Conservation (phyloP, 139 green algal genomes). For the Micractinium conductrix region DNA sequence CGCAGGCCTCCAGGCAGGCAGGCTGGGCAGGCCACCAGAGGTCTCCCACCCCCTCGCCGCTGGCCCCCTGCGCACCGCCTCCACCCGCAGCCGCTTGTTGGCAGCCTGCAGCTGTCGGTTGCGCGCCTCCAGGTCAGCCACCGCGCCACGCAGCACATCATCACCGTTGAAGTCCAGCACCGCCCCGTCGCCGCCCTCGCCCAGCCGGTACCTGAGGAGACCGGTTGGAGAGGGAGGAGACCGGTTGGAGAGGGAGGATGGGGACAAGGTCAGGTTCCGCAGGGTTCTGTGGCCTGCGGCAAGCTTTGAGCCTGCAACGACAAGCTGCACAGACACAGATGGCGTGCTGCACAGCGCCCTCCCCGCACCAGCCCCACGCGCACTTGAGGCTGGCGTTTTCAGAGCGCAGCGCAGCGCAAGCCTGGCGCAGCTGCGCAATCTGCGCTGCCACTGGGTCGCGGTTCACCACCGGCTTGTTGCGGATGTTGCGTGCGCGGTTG, state of each 20-base stretch:
- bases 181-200: background rate
- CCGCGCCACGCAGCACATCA: conserved; percentile 39
- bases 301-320: background rate
- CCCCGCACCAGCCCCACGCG: background rate
- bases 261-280: too few species aligned
- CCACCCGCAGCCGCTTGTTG: conserved; percentile 62
- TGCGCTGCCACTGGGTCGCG: conserved; percentile 83
- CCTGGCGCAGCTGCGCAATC: conserved; percentile 77
- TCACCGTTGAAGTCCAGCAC: background rate
- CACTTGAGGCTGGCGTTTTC: conserved; percentile 62
- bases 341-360: too few species aligned
- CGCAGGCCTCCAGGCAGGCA: background rate
- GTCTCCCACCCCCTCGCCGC: too few species aligned
- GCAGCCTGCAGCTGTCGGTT: conserved; percentile 64
- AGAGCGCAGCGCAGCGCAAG: conserved; percentile 65
- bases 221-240: too few species aligned
- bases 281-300: background rate
- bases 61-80: conserved; percentile 58
- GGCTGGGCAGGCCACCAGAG: too few species aligned
- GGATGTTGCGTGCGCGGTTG: conserved; percentile 89
- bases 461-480: conserved; percentile 96
- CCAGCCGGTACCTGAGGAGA: conserved; percentile 7
- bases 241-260: too few species aligned
- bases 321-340: background rate
- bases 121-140: conserved; percentile 65